phyloP scores from a whole-genome alignment of 2,329 filamentous ascomycete species.

The Dichotomopilus funicola region DNA sequence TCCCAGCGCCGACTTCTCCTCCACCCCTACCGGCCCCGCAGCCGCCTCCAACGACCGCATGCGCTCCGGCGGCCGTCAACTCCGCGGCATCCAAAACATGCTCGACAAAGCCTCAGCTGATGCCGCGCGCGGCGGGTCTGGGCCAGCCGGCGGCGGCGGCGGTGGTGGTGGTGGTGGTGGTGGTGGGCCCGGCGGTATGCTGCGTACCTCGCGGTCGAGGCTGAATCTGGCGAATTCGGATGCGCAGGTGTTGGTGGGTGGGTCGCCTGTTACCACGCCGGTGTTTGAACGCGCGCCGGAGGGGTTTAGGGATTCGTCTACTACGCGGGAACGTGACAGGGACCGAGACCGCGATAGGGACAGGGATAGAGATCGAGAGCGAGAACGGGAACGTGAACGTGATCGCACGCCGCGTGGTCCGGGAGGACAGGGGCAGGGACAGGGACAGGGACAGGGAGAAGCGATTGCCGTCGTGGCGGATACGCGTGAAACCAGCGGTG shows the following conservation, averaged over 20 bases:
- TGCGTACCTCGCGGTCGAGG: slow-evolving; percentile 16
- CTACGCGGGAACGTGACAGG: slow-evolving; percentile 30
- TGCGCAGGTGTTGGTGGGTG: slow-evolving; percentile 49
- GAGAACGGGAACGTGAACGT: no score
- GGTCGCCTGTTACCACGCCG: slow-evolving; percentile 44
- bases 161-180: no score
- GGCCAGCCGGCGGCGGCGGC: neutral
- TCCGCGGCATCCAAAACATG: slow-evolving; percentile 54
- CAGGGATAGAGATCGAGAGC: no score
- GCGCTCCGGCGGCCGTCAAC: slow-evolving; percentile 40
- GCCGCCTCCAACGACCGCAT: slow-evolving; percentile 33
- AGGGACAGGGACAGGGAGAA: no score
- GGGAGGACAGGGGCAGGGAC: no score
- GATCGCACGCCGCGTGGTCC: no score
- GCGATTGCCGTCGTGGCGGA: slow-evolving; percentile 17
- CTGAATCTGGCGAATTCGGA: slow-evolving; percentile 45
- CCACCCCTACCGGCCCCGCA: slow-evolving; percentile 27
- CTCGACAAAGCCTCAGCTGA: slow-evolving; percentile 43
- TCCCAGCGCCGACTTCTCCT: slow-evolving; percentile 26
- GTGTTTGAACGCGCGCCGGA: slow-evolving; percentile 42
- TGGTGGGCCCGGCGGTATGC: no score
- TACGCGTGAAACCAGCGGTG: slow-evolving; percentile 8
- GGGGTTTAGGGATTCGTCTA: slow-evolving; percentile 27
- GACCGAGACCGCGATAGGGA: slow-evolving; percentile 13
- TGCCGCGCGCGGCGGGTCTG: slow-evolving; percentile 18